Base-by-base conservation (phyloP, 164 flowering plant species). In the Cinnamomum micranthum region DNA sequence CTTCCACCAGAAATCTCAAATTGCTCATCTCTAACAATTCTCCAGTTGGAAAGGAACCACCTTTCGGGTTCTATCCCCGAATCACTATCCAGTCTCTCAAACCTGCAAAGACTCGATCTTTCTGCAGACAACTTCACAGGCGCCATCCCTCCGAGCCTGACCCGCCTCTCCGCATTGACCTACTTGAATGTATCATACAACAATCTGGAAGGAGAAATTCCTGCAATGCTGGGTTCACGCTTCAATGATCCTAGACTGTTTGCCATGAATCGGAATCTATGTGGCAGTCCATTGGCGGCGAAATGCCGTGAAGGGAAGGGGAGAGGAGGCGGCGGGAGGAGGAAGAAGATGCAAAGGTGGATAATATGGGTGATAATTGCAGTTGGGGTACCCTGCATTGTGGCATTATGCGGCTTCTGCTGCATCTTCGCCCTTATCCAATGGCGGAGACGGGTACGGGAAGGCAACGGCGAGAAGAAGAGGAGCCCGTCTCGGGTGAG, bases 401-500 rank as follows among this genome's bases (percentile, higher is more conserved):
- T 88, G 50, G 69, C 84, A 4, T 33, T 86, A n/a, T 89, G 85
- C 70, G 93, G 97, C 73, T 88, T 89, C 76, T 87, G 84, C 74
- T 92, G 88, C 71, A 76, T 88, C 10, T 84, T 80, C 84, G 79
- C 87, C 69, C 87, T 92, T 23, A 52, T 89, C 17, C 76, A 82
- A 25, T 89, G 96, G 93, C 88, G 90, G 22, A 84, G 81, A 70
- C 85, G 77, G 77, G 86, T 92, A 27, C 77, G 79, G 58, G 83
- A 81, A 50, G 74, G 67, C 17, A 84, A 81, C 24, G 93, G 92
- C 22, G 93, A 86, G 86, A 95, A 93, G 87, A 90, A 93, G 51
- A 81, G 82, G 25, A 94, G 95, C 76, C 93, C 97, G 0, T 80
- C 77, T 0, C 82, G 87, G 1, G 77, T 80, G 11, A 90, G 95